Evolutionary conservation across 2,329 filamentous ascomycete species (phyloP), one percentile per base, ranked within the genome.

Genomic region (Calycina herbarum): DNA sequence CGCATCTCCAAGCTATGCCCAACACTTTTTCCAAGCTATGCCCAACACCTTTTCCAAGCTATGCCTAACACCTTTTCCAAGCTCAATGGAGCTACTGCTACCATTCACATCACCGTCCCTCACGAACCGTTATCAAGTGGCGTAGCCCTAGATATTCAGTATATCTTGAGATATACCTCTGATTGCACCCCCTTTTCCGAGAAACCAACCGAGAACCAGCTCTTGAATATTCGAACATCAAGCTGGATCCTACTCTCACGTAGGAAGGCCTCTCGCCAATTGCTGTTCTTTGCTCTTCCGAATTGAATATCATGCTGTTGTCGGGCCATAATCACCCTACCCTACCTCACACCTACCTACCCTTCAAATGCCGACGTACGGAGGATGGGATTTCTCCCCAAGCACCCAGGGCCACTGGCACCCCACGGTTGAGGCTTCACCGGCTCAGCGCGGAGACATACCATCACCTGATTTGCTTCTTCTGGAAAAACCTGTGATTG

Each of bases 391-490:
- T 51, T 51, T 51, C 45, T 24, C 45, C n/a, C 20, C 5, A 8
- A 20, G 20, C 10, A 24, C 5, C 11, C n/a, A 10, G 1, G 1
- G 15, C 20, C 20, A 20, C 20, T 20, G 20, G n/a, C 42, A 48
- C 42, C 48, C 48, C 20, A 24, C 48, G 48, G 10, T 11, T 51
- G 8, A 24, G 24, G 7, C 20, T n/a, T 20, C n/a, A 24, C 17
- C n/a, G 13, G 42, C 4, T 24, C 8, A 54, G 20, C 48, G 48
- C 48, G 48, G 48, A 54, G 48, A 27, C 20, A 54, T 15, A 5
- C 20, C n/a, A 54, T 54, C 48, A 54, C 20, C 20, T 54, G 48
- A 54, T 24, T 54, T 54, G 48, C 48, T 54, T 54, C 11, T 54
- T 54, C 48, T 54, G 48, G 20, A 54, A 54, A 54, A 54, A 13